phyloP scores from a whole-genome alignment of 2,329 filamentous ascomycete genomes.

The Ophiostoma populinum region DNA sequence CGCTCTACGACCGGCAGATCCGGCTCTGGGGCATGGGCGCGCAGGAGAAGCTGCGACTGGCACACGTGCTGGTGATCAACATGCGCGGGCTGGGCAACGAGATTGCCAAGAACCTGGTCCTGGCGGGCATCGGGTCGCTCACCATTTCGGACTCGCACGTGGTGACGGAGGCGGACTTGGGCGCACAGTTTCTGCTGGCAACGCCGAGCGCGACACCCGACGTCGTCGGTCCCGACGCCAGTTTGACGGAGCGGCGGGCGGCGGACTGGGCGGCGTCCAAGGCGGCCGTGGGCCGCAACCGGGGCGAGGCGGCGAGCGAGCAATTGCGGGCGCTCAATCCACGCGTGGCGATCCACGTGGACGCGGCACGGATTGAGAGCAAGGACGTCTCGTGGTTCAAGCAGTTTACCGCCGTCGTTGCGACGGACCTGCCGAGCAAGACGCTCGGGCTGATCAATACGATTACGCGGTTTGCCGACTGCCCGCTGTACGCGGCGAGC shows the following conservation, averaged over 20 bases:
- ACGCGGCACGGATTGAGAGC: conserved; percentile 46
- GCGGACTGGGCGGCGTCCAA: conserved; percentile 65
- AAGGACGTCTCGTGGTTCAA: conserved; percentile 48
- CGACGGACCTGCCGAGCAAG: conserved; percentile 66
- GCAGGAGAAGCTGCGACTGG: conserved; percentile 78
- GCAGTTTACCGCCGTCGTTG: conserved; percentile 71
- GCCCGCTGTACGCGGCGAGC: conserved; percentile 76
- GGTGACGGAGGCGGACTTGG: conserved; percentile 66
- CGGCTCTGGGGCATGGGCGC: conserved; percentile 93
- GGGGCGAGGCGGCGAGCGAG: conserved; percentile 63
- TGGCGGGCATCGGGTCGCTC: conserved; percentile 79
- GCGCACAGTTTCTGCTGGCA: conserved; percentile 65
- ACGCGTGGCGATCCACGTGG: conserved; percentile 58
- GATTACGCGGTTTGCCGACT: conserved; percentile 58
- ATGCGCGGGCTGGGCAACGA: conserved; percentile 82
- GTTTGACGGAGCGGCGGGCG: conserved; percentile 60
- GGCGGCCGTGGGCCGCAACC: conserved; percentile 59
- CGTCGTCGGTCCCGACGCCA: conserved; percentile 38
- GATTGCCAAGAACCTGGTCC: conserved; percentile 90
- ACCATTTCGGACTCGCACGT: conserved; percentile 68
- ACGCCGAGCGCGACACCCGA: conserved; percentile 7
- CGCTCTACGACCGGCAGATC: conserved; percentile 92
- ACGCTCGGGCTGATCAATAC: conserved; percentile 70
- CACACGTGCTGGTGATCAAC: conserved; percentile 77
- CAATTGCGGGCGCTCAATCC: conserved; percentile 78